phyloP scores from a whole-genome alignment of 805 yeast species.

The Candida adriatica region DNA sequence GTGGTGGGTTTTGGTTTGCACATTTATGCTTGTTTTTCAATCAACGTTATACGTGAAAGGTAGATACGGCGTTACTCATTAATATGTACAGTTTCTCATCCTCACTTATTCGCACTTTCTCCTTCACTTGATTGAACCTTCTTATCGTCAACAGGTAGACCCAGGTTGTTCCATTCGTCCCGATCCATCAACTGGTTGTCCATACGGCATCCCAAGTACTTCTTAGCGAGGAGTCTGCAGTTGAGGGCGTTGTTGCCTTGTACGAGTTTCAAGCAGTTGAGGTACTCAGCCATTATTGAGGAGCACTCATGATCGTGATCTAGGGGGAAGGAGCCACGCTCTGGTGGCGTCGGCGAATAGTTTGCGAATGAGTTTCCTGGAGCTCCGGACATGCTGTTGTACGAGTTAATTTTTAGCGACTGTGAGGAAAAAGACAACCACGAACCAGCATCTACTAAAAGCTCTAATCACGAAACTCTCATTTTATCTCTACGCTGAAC shows the following conservation, averaged over 20 bases:
- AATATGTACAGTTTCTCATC: neutral
- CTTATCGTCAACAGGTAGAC: constrained; percentile 47
- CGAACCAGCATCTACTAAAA: too few species aligned
- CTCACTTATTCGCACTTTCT: neutral
- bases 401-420: too few species aligned
- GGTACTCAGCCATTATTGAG: constrained; percentile 63
- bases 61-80: neutral
- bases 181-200: constrained; percentile 58
- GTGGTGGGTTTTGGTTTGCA: too few species aligned
- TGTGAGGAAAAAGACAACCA: too few species aligned
- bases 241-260: constrained; percentile 85
- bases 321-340: constrained; percentile 91
- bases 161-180: constrained; percentile 55
- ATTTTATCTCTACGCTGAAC: too few species aligned
- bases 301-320: constrained; percentile 87
- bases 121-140: neutral
- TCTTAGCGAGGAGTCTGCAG: constrained; percentile 78
- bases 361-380: constrained; percentile 37
- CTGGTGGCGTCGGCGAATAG: constrained; percentile 87
- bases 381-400: constrained; percentile 18
- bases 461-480: too few species aligned
- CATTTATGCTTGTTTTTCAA: too few species aligned
- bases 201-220: constrained; percentile 84
- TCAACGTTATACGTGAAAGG: too few species aligned
- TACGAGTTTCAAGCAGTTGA: constrained; percentile 71